phyloP scores from a whole-genome alignment of 2,329 filamentous ascomycete species.

The Colletotrichum truncatum region DNA sequence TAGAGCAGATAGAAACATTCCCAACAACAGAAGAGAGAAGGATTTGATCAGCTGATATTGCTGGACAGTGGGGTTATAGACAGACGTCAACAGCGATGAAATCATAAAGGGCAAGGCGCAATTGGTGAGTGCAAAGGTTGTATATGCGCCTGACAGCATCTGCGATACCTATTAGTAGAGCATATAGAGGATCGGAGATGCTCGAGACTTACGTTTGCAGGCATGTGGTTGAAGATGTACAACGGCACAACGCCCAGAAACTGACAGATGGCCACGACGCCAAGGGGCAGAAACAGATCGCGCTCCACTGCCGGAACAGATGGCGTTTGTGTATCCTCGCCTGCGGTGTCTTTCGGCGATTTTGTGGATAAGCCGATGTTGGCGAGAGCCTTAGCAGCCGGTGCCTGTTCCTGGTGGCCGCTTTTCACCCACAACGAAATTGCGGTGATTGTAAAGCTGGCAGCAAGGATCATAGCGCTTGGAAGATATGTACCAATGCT shows the following conservation, averaged over 20 bases:
- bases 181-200: background rate
- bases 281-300: constrained; percentile 76
- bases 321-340: background rate
- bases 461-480: constrained; percentile 95
- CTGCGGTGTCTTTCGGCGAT: background rate
- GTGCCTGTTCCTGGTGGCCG: constrained; percentile 59
- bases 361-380: background rate
- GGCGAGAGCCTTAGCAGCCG: background rate
- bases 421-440: constrained; percentile 94
- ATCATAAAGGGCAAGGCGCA: constrained; percentile 65
- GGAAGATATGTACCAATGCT: constrained; percentile 98
- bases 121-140: constrained; percentile 64
- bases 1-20: constrained; percentile 90
- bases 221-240: constrained; percentile 83
- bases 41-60: constrained; percentile 85
- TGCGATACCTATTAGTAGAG: background rate
- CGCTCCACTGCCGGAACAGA: constrained; percentile 58
- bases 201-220: constrained; percentile 64
- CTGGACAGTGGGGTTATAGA: constrained; percentile 67
- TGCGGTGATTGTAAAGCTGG: constrained; percentile 94
- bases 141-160: constrained; percentile 54
- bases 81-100: constrained; percentile 61
- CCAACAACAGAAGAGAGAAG: constrained; percentile 90
- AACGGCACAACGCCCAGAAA: constrained; percentile 82
- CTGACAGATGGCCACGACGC: constrained; percentile 77